Evolutionary conservation across 495 filamentous ascomycete genomes (phyloP).

Genomic region (Clohesyomyces aquaticus): DNA sequence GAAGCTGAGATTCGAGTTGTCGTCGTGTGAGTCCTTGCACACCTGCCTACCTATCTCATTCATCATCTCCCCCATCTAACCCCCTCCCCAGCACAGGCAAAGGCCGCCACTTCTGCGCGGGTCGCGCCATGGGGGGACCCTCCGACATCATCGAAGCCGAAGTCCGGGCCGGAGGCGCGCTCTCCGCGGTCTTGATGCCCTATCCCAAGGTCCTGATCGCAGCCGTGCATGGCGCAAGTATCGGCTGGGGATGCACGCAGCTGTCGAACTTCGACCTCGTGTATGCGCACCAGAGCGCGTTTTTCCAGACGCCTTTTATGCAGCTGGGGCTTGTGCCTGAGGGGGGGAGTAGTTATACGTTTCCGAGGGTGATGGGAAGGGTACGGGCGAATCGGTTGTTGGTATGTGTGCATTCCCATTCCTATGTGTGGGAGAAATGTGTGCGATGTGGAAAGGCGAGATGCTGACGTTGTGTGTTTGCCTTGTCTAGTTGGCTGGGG

Average conservation of each 20-base stretch:
- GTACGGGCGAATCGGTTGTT: slow-evolving; percentile 31
- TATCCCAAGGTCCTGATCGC: slow-evolving; percentile 37
- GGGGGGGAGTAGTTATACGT: slow-evolving; percentile 28
- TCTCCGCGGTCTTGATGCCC: slow-evolving; percentile 16
- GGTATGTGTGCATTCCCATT: too few species aligned
- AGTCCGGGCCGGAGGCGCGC: slow-evolving; percentile 21
- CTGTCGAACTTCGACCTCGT: slow-evolving; percentile 34
- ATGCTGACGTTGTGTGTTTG: too few species aligned
- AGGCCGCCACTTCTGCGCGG: slow-evolving; percentile 32
- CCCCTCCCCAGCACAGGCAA: slow-evolving; percentile 28
- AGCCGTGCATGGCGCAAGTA: slow-evolving; percentile 33
- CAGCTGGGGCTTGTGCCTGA: slow-evolving; percentile 32
- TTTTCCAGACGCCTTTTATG: slow-evolving; percentile 40
- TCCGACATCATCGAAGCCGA: slow-evolving; percentile 30
- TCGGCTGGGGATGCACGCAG: slow-evolving; percentile 39
- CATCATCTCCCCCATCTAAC: too few species aligned
- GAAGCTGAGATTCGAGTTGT: slow-evolving; percentile 27
- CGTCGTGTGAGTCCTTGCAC: slow-evolving; percentile 20
- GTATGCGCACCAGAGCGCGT: slow-evolving; percentile 27
- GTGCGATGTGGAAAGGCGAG: too few species aligned
- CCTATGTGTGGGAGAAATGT: too few species aligned
- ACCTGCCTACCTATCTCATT: background rate
- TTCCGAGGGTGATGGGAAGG: slow-evolving; percentile 29
- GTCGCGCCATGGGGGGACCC: slow-evolving; percentile 20
- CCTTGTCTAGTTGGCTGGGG: slow-evolving; percentile 34